A percentile compares a stretch with the other conserved stretches of the same genome.
Conservation (phyloP, 192 early-diverging fungal genomes). For the Umbelopsis sp. region DNA sequence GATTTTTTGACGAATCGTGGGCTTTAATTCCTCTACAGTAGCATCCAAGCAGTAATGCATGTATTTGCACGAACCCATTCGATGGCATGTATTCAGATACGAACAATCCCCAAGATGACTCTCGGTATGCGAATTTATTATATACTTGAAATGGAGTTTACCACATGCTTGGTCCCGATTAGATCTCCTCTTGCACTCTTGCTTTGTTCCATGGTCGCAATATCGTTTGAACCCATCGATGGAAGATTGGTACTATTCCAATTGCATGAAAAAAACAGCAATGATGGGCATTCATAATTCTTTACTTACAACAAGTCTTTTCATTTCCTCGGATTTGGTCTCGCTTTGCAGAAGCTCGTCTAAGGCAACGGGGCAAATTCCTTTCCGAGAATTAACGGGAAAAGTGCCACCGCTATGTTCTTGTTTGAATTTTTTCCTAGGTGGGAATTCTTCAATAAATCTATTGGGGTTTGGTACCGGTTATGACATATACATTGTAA, state of each 20-base stretch:
- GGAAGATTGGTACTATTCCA: neutral
- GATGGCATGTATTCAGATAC: conserved; percentile 67
- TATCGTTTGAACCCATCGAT: neutral
- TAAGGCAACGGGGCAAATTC: neutral
- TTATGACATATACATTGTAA: neutral
- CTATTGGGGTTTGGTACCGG: neutral
- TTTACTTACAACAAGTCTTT: neutral
- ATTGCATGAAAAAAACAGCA: neutral
- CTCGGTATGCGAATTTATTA: conserved; percentile 53
- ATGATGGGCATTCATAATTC: neutral
- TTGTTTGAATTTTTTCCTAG: conserved; percentile 9
- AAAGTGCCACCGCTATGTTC: neutral
- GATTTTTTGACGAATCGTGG: neutral
- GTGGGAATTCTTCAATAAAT: neutral
- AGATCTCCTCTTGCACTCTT: neutral
- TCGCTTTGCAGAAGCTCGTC: neutral
- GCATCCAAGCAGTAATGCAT: conserved; percentile 63
- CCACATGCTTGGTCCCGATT: neutral
- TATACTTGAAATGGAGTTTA: conserved; percentile 55
- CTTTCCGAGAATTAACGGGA: neutral
- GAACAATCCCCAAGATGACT: conserved; percentile 61
- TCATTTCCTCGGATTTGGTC: neutral
- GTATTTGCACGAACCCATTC: conserved; percentile 64
- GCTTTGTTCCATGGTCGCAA: conserved; percentile 3
- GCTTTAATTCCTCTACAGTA: conserved; percentile 16